These are phyloP conservation scores for Graphiopsis chlorocephala DNA, from an alignment of 2,329 filamentous ascomycete species.

Conservation along the genomic window DNA sequence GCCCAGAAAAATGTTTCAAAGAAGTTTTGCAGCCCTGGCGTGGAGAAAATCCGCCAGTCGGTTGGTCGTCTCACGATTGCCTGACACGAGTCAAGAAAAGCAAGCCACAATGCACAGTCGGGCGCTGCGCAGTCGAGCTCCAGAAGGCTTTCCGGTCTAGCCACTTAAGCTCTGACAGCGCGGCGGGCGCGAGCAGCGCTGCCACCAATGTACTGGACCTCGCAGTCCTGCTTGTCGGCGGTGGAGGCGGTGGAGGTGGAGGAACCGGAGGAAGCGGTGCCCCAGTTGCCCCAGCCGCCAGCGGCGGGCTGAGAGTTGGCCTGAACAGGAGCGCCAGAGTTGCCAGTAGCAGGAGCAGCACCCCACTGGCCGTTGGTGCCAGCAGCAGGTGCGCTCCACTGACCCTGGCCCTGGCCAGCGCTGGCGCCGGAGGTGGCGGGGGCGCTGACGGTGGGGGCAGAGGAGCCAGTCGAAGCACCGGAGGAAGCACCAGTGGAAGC, in stretches of 20 bases:
- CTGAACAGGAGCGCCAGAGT: not conserved
- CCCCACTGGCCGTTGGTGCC: not conserved
- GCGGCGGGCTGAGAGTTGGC: not conserved
- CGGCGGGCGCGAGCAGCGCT: conserved; percentile 8
- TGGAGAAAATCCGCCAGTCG: too few species aligned
- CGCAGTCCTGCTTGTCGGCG: conserved; percentile 6
- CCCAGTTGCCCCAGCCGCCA: conserved; percentile 9
- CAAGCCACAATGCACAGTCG: not conserved
- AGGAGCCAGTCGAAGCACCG: too few species aligned
- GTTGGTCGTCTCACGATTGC: not conserved
- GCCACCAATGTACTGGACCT: conserved; percentile 13
- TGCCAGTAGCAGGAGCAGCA: not conserved
- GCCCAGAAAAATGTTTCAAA: not conserved
- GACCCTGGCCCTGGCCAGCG: not conserved
- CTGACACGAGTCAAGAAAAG: not conserved
- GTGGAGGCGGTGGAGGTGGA: not conserved
- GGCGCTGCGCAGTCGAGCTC: not conserved
- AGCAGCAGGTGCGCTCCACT: not conserved
- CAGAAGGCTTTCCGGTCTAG: not conserved
- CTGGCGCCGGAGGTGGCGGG: not conserved
- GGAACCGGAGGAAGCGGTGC: not conserved
- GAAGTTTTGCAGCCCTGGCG: not conserved
- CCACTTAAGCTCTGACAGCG: conserved; percentile 9
- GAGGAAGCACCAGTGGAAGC: not conserved
- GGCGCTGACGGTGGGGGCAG: not conserved